Evolutionary conservation across 2,329 filamentous ascomycete genomes (phyloP), one percentile per base, ranked within the genome.

Genomic region (Xylaria sp.): DNA sequence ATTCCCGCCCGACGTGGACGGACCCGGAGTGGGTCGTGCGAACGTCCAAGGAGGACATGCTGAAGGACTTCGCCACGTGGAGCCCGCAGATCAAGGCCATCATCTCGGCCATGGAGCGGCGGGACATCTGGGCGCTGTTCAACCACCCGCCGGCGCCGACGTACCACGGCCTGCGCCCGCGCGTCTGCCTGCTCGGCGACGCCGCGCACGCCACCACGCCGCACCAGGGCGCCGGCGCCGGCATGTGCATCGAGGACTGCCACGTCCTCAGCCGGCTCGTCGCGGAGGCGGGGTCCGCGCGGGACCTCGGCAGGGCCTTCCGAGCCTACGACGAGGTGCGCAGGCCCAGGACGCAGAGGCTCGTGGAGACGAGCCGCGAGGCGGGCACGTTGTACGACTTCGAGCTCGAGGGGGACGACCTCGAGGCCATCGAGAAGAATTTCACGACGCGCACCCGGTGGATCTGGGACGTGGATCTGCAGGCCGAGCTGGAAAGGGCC

Each of bases 171-270:
- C 45, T 50, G 7, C 40, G 44, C 7, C 63, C 62, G 8, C 71
- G 76, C 0, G 62, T 80, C 20, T 77, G 74, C 37, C 73, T 87
- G 2, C 67, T 84, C 0, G 85, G 85, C 13, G 85, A 88, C 62
- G 83, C 85, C 0, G 85, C 85, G 0, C 85, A 88, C 64, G 84
- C 83, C 0, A 81, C 81, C 38, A 81, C 83, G 0, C 85, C 85
- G 0, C 80, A 83, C 38, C 80, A 84, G 39, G 84, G 83, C 0
- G 78, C 83, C 1, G 84, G 84, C 2, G 78, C 81, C 0, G 82
- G 81, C 1, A 77, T 85, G 62, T 81, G 79, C 1, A 79, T 87
- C 52, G 80, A 84, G 58, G 81, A 85, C 53, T 57, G 58, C 53
- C 63, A 59, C n/a, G 48, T 66, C 8, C 60, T 68, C 1, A 73